Conservation (phyloP, 805 yeast genomes). For the Ogataea minuta region DNA sequence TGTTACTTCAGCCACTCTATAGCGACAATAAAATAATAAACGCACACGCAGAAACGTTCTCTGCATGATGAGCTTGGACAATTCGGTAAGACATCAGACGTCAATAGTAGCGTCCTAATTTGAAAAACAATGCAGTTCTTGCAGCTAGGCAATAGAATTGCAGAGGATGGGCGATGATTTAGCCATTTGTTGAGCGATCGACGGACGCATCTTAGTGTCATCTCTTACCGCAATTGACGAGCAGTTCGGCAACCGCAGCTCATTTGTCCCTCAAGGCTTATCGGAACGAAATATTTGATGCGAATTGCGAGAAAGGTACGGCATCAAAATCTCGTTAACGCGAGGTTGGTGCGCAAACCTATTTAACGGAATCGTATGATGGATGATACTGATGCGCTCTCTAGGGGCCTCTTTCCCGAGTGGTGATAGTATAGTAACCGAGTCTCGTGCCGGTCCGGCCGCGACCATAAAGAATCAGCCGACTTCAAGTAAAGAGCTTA, state of each 20-base stretch:
- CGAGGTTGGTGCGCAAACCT: neutral
- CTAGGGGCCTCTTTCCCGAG: too few species aligned
- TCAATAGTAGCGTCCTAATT: neutral
- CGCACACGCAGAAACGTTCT: neutral
- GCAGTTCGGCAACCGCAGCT: conserved; percentile 1
- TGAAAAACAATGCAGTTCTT: neutral
- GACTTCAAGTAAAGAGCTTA: too few species aligned
- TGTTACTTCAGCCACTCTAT: neutral
- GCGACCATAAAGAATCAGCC: too few species aligned
- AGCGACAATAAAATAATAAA: neutral
- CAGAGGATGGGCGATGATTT: conserved; percentile 1
- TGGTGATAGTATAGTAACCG: too few species aligned
- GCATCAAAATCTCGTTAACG: conserved; percentile 3
- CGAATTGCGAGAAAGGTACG: neutral
- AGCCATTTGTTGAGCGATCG: neutral
- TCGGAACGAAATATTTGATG: neutral
- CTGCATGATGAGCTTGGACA: conserved; percentile 4
- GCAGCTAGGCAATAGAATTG: neutral
- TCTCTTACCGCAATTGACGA: neutral
- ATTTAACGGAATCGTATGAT: too few species aligned
- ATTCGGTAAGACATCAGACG: conserved; percentile 1
- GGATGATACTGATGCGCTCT: too few species aligned
- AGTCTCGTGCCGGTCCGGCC: too few species aligned
- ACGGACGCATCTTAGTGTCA: neutral
- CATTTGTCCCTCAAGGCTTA: neutral